These are phyloP conservation scores for Hypholoma sublateritium DNA, from an alignment of 768 basidiomycete genomes.

Conservation along the genomic window DNA sequence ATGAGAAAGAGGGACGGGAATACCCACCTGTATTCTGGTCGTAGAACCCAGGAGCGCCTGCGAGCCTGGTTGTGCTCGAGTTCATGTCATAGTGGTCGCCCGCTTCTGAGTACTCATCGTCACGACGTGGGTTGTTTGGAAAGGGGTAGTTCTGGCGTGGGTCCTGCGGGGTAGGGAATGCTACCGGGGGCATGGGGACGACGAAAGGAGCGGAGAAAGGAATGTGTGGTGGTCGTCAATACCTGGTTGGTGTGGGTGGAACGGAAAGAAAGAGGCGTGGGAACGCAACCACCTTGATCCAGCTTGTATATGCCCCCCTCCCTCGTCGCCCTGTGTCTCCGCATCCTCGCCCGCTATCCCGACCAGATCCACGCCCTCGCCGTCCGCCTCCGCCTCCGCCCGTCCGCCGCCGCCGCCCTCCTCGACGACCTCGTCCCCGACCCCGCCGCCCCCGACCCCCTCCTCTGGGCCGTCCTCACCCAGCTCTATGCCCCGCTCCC, in stretches of 20 bases:
- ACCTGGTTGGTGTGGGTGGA: constrained; percentile 14
- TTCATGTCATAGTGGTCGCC: constrained; percentile 55
- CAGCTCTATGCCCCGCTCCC: constrained; percentile 64
- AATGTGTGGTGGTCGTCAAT: constrained; percentile 22
- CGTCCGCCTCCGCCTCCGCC: constrained; percentile 36
- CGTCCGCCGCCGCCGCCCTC: constrained; percentile 32
- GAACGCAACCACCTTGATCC: constrained; percentile 7
- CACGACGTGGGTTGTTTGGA: constrained; percentile 29
- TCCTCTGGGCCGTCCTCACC: constrained; percentile 59
- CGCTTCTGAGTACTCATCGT: constrained; percentile 51
- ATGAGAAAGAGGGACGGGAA: constrained; percentile 1
- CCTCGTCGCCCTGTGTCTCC: constrained; percentile 52
- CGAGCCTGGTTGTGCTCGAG: constrained; percentile 56
- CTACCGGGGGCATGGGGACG: constrained; percentile 18
- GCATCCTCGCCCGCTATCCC: constrained; percentile 38
- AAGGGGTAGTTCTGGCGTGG: constrained; percentile 20
- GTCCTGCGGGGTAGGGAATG: constrained; percentile 20
- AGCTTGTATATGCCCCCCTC: constrained; percentile 41
- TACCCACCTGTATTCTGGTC: constrained; percentile 33
- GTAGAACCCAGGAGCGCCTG: constrained; percentile 42
- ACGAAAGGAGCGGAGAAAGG: constrained; percentile 18
- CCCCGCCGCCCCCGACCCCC: constrained; percentile 43
- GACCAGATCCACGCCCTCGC: constrained; percentile 42
- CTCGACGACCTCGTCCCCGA: constrained; percentile 32
- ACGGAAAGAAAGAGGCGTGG: constrained; percentile 20